Percentiles rank a stretch among this genome's conserved stretches.
Conservation (phyloP, 1,139 yeast species). For the Blastobotrys serpentis region DNA sequence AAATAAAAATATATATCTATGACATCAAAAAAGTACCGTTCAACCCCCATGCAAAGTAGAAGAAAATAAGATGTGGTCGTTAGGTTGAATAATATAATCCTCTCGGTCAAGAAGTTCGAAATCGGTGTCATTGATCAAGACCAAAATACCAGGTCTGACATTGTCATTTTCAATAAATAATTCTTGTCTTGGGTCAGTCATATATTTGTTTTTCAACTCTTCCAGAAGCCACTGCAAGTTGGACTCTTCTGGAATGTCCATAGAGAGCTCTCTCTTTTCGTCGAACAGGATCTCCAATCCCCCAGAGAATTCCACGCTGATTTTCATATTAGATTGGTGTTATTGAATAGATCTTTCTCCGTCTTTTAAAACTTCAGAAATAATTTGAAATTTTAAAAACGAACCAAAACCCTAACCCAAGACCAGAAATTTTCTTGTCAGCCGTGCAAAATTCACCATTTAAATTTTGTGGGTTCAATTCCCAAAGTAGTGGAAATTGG, state of each 20-base stretch:
- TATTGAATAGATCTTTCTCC: neutral
- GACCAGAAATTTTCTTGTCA: too few relatives aligned
- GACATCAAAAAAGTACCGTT: constrained; percentile 16
- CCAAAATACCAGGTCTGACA: constrained; percentile 84
- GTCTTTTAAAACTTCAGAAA: neutral
- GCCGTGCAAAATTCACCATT: too few relatives aligned
- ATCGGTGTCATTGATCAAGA: constrained; percentile 89
- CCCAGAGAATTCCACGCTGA: constrained; percentile 47
- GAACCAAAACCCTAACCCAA: neutral
- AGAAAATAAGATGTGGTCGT: constrained; percentile 82
- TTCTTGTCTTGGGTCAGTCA: constrained; percentile 61
- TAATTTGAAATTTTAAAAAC: neutral
- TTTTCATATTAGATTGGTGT: constrained; percentile 19
- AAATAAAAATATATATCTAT: too few relatives aligned
- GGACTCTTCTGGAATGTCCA: constrained; percentile 47
- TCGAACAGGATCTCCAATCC: constrained; percentile 69
- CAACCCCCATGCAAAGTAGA: constrained; percentile 95
- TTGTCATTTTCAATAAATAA: constrained; percentile 79
- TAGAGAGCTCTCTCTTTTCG: constrained; percentile 50
- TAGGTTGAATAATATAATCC: constrained; percentile 66
- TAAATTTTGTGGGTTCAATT: too few relatives aligned
- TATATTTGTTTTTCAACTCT: constrained; percentile 48
- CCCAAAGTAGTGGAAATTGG: too few relatives aligned
- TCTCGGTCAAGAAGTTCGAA: constrained; percentile 96
- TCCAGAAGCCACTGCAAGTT: constrained; percentile 59